phyloP scores from a whole-genome alignment of 441 rosid genomes.

The Rhodomyrtus psidioides region DNA sequence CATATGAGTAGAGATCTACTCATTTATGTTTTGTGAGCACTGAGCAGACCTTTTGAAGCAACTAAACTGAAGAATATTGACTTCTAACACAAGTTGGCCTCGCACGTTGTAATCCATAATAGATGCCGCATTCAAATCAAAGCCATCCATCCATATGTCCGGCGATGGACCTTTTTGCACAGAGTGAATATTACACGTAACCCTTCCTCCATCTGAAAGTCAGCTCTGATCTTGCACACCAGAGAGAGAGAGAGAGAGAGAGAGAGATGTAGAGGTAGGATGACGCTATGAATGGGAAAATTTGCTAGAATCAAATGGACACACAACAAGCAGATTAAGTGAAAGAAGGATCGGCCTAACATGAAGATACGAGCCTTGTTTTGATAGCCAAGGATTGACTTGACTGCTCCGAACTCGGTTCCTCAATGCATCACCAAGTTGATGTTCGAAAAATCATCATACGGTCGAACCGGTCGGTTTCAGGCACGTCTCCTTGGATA shows the following conservation, averaged over 20 bases:
- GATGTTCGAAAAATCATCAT: not conserved
- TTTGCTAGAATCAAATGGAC: not conserved
- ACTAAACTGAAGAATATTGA: not conserved
- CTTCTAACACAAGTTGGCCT: not conserved
- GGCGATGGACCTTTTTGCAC: not conserved
- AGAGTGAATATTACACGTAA: not conserved
- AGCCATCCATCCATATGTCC: not conserved
- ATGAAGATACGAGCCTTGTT: not conserved
- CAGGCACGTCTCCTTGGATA: slow-evolving; percentile 31
- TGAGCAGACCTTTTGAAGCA: not conserved
- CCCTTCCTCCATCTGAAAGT: not conserved
- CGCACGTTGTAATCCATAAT: not conserved
- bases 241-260: not conserved
- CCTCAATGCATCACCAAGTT: slow-evolving; percentile 1
- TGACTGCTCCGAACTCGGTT: not conserved
- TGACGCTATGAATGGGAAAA: not conserved
- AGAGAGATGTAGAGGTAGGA: not conserved
- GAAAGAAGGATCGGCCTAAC: slow-evolving; percentile 2
- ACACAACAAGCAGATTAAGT: not conserved
- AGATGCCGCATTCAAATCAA: not conserved
- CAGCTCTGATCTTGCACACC: not conserved
- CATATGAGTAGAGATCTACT: not conserved
- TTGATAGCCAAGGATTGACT: not conserved
- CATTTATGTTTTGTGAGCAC: not conserved
- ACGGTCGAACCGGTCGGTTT: not conserved